Percentiles rank a stretch among this genome's conserved stretches.
Evolutionary conservation across 1,284 basidiomycete species (phyloP).

Genomic region (Ustilago loliicola): DNA sequence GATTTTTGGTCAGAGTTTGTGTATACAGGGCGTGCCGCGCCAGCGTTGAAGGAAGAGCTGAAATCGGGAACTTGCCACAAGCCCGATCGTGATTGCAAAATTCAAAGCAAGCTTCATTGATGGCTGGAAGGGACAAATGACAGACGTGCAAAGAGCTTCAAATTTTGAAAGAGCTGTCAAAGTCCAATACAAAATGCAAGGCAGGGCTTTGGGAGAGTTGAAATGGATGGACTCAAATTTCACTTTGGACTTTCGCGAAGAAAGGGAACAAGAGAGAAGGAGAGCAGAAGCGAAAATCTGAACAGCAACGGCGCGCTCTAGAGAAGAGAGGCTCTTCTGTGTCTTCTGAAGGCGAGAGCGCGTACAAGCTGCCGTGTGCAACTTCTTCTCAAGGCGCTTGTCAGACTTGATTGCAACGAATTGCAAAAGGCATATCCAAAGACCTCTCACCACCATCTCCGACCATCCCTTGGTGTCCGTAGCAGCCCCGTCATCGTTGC

Average conservation of each 20-base stretch:
- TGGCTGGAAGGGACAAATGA: neutral
- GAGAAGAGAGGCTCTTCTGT: neutral
- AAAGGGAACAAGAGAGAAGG: slow-evolving; percentile 10
- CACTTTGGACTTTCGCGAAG: slow-evolving; percentile 21
- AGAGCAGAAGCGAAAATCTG: slow-evolving; percentile 20
- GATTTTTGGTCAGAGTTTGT: no score
- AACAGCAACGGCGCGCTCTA: slow-evolving; percentile 15
- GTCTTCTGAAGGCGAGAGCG: neutral
- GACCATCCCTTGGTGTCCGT: slow-evolving; percentile 37
- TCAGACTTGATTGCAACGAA: slow-evolving; percentile 1
- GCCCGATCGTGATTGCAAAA: neutral
- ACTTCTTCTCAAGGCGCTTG: slow-evolving; percentile 13
- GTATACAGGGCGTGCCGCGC: no score
- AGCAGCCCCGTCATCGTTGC: slow-evolving; percentile 42
- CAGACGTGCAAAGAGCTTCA: slow-evolving; percentile 6
- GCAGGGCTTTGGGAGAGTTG: neutral
- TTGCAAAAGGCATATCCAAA: slow-evolving; percentile 8
- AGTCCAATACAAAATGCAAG: slow-evolving; percentile 12
- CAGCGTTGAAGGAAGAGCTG: no score
- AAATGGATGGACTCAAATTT: slow-evolving; percentile 3
- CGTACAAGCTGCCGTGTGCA: slow-evolving; percentile 13
- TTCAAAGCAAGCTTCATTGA: neutral
- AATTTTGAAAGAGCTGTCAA: slow-evolving; percentile 10
- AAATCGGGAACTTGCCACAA: neutral
- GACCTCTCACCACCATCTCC: slow-evolving; percentile 36